Evolutionary conservation across 1,139 yeast species (phyloP), one percentile per base, ranked within the genome.

Genomic region (Candida sanyaensis): DNA sequence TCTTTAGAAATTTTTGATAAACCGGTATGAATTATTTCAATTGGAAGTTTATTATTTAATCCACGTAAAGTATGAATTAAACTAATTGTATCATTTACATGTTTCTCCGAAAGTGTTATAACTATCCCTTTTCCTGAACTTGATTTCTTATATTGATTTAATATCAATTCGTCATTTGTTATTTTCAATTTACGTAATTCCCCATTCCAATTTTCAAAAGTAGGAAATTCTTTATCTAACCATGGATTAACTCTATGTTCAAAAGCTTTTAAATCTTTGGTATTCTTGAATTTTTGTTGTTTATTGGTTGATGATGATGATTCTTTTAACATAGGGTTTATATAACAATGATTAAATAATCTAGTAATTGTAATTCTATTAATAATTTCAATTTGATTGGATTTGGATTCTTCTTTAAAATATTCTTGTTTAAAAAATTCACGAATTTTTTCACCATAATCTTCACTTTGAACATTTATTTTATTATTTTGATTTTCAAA

Each of bases 201-300:
- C 8, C 81, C 81, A 7, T 71, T 70, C 78, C 80, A 77, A 55
- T 80, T 63, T 49, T 69, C 75, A 56, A 65, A 78, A 5, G 66
- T 55, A 4, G 84, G 83, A 37, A 65, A 57, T 41, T 69, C 66
- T 44, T 69, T 59, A 24, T 30, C 24, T 26, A 37, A 26, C 40
- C 40, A 37, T n/a, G 40, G 30, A 13, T 37, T 17, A 10, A 26
- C 12, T 24, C 21, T 24, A 9, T 37, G 10, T 12, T 37, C 40
- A 17, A 34, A 17, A 17, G 24, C 2, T 32, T 9, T 21, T 21
- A n/a, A 17, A 27, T 12, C n/a, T 7, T 9, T 12, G 6, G 21
- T 56, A 13, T 52, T 47, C 26, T 21, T 21, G 9, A 17, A 11
- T 8, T 40, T 44, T 11, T 44, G 42, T 51, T 60, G 44, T n/a